Base-by-base conservation (phyloP, 495 filamentous ascomycete species). In the Pyrenopolyporus hunteri region DNA sequence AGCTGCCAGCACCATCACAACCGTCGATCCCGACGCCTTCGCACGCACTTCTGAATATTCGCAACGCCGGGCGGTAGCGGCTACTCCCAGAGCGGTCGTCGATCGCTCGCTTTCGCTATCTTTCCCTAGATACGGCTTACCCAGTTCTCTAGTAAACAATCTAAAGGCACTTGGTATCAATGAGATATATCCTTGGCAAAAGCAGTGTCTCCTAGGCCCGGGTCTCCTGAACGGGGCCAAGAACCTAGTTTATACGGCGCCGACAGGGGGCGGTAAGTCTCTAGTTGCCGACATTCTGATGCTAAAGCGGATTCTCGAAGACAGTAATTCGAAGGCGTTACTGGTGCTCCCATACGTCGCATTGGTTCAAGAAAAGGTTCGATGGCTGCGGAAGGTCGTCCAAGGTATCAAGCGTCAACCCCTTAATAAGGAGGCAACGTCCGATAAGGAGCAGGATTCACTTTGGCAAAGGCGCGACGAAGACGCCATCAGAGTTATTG, bases 291-390 rank as follows among this genome's bases (percentile, higher is more conserved):
- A 92, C 71, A 73, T 93, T 3, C 72, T 93, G 19, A 86, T 91
- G 83, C 74, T 93, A 35, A 90, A 87, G 67, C 81, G 82, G 42
- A 79, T 94, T 7, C 76, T 93, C 25, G 83, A 86, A 29, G 80
- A 87, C 37, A 80, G 83, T 2, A 74, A 78, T 9, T 80, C 82
- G 50, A 93, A 93, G 65, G 90, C 88, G 2, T 79, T 94, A 14
- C 66, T 93, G 7, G 86, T 92, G n/a, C 78, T 94, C 26, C 90
- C 90, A 1, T 94, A 90, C 72, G 87, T 93, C 42, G 88, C 90
- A 11, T 80, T 93, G 16, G 89, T 94, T 2, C 89, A 92, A 67
- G 90, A 94, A 68, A 93, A 93, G 70, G 79, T 90, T 19, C 85
- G 83, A 53, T 93, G 89, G 86, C 74, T 94, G 44, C 82, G 87